phyloP scores from a whole-genome alignment of 495 filamentous ascomycete species.

The Penicillium paradoxum region DNA sequence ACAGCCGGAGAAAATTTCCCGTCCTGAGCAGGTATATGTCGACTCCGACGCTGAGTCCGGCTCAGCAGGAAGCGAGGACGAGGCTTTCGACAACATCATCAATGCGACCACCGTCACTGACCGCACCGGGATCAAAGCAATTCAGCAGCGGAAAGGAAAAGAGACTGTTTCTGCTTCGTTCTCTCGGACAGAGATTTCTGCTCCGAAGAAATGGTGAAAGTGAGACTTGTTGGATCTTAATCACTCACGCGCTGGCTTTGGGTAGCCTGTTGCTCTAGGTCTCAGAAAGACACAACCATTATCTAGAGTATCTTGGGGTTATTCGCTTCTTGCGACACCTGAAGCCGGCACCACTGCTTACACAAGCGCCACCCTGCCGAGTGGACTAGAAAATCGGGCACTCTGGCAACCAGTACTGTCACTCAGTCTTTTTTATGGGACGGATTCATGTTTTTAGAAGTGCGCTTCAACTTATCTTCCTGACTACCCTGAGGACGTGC shows the following conservation, averaged over 20 bases:
- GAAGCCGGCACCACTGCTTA: background rate
- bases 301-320: background rate
- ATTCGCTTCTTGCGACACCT: background rate
- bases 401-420: background rate
- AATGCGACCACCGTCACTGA: conserved; percentile 82
- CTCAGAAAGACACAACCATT: background rate
- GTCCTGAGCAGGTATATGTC: conserved; percentile 40
- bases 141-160: conserved; percentile 42
- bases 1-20: conserved; percentile 52
- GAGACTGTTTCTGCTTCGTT: conserved; percentile 54
- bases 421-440: background rate
- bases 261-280: background rate
- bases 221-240: background rate
- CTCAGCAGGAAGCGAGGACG: conserved; percentile 63
- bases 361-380: background rate
- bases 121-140: conserved; percentile 64
- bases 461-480: background rate
- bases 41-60: conserved; percentile 73
- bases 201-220: conserved; percentile 54
- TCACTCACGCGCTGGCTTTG: background rate
- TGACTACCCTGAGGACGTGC: background rate
- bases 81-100: conserved; percentile 85
- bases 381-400: too few species aligned
- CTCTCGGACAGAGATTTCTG: conserved; percentile 55
- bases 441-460: background rate